phyloP scores from a whole-genome alignment of 2,329 filamentous ascomycete species.

The Zymoseptoria tritici region DNA sequence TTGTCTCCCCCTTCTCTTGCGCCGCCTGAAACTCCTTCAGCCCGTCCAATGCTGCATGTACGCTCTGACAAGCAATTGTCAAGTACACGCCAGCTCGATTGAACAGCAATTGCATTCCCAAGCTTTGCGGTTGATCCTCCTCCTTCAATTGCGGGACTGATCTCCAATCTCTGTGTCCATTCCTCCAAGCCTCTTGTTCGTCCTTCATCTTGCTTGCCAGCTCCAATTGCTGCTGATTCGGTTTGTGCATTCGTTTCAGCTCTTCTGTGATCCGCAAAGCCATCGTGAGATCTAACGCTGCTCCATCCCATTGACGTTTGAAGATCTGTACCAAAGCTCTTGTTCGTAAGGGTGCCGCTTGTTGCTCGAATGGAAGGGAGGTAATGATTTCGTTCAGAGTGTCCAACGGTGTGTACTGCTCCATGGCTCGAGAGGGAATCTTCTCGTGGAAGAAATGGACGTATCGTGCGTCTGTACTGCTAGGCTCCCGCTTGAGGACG shows the following conservation, averaged over 20 bases:
- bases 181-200: slow-evolving; percentile 31
- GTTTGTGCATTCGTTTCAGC: slow-evolving; percentile 36
- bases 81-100: slow-evolving; percentile 68
- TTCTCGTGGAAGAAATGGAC: slow-evolving; percentile 93
- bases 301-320: slow-evolving; percentile 65
- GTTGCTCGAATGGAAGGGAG: slow-evolving; percentile 55
- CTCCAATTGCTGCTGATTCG: slow-evolving; percentile 46
- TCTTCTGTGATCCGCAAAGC: slow-evolving; percentile 52
- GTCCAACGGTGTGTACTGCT: slow-evolving; percentile 61
- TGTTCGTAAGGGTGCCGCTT: slow-evolving; percentile 63
- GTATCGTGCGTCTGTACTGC: slow-evolving; percentile 67
- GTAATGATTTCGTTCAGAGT: slow-evolving; percentile 61
- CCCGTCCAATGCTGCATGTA: slow-evolving; percentile 50
- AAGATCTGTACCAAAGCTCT: slow-evolving; percentile 67
- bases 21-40: slow-evolving; percentile 30
- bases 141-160: slow-evolving; percentile 48
- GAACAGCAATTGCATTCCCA: slow-evolving; percentile 68
- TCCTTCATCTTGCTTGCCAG: slow-evolving; percentile 39
- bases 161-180: slow-evolving; percentile 40
- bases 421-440: slow-evolving; percentile 68
- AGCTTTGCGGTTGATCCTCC: slow-evolving; percentile 63
- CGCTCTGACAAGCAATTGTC: slow-evolving; percentile 59
- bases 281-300: slow-evolving; percentile 61
- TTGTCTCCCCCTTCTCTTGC: slow-evolving; percentile 29
- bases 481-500: slow-evolving; percentile 62